Conservation (phyloP, 305 asterid genomes). For the Caryopteris hybrid region DNA sequence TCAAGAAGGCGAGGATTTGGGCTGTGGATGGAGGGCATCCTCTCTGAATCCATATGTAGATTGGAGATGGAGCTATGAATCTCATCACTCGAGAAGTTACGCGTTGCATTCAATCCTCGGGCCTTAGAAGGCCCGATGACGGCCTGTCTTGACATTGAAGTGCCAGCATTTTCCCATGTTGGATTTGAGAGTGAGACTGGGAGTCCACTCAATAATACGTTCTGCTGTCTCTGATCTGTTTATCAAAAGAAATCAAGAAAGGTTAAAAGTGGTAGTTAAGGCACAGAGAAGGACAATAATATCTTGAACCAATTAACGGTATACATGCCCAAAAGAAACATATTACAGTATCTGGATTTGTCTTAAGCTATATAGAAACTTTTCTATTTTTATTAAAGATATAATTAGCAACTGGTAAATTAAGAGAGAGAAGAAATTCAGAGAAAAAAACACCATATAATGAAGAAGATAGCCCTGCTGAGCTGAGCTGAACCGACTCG, state of each 20-base stretch:
- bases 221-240: slow-evolving; percentile 30
- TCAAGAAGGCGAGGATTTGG: slow-evolving; percentile 24
- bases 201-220: slow-evolving; percentile 25
- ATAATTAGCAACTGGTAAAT: too few species aligned
- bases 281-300: too few species aligned
- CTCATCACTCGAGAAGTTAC: slow-evolving; percentile 4
- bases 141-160: slow-evolving; percentile 7
- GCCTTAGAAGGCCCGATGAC: slow-evolving; percentile 19
- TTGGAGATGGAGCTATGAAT: slow-evolving; percentile 16
- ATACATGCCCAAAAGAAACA: too few species aligned
- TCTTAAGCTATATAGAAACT: too few species aligned
- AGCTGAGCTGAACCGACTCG: slow-evolving; percentile 31
- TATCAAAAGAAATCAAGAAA: neutral
- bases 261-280: neutral
- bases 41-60: slow-evolving; percentile 13
- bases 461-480: slow-evolving; percentile 32
- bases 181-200: slow-evolving; percentile 28
- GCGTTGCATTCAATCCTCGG: neutral
- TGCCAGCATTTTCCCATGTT: slow-evolving; percentile 21
- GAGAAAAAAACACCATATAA: slow-evolving; percentile 33
- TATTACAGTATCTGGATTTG: neutral
- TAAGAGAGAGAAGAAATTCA: too few species aligned
- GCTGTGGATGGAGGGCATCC: slow-evolving; percentile 12
- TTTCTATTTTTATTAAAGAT: too few species aligned
- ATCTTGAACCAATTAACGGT: too few species aligned